A percentile compares a stretch with the other conserved stretches of the same genome.
Evolutionary conservation across 495 filamentous ascomycete genomes (phyloP).

Genomic region (Aspergillus campestris): DNA sequence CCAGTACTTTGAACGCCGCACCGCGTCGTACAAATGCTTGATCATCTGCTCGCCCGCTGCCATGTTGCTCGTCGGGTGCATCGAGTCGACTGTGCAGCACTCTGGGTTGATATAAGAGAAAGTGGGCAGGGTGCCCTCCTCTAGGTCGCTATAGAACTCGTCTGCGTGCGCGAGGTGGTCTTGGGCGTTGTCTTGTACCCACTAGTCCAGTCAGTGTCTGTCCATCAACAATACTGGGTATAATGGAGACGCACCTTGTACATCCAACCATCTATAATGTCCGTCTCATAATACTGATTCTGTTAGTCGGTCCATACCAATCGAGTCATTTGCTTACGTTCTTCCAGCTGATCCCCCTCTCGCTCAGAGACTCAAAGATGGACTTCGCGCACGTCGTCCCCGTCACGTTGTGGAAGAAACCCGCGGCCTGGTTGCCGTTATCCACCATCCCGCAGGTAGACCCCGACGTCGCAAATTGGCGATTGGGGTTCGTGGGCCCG

Average conservation of each 20-base stretch:
- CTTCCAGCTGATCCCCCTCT: conserved; percentile 28
- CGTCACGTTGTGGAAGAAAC: conserved; percentile 27
- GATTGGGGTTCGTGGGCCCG: conserved; percentile 32
- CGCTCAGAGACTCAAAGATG: conserved; percentile 26
- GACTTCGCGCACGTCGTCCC: conserved; percentile 30
- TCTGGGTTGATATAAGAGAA: conserved; percentile 43
- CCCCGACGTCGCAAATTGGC: conserved; percentile 32
- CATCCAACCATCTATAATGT: conserved; percentile 31
- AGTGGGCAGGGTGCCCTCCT: conserved; percentile 33
- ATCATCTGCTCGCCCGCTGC: conserved; percentile 37
- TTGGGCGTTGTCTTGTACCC: conserved; percentile 33
- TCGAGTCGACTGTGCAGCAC: conserved; percentile 37
- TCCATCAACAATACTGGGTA: too few species aligned
- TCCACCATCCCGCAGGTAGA: conserved; percentile 27
- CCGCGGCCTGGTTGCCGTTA: conserved; percentile 23
- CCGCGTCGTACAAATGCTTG: conserved; percentile 40
- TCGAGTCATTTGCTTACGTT: conserved; percentile 19
- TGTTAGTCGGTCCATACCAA: background rate
- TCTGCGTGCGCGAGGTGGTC: conserved; percentile 27
- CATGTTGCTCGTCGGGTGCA: conserved; percentile 38
- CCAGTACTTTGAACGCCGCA: conserved; percentile 37
- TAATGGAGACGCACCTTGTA: conserved; percentile 19
- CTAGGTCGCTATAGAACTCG: conserved; percentile 38
- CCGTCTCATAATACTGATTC: conserved; percentile 33
- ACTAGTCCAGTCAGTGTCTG: conserved; percentile 7